Base-by-base conservation (phyloP, 306 rosid species). In the Cucurbita pepo region DNA sequence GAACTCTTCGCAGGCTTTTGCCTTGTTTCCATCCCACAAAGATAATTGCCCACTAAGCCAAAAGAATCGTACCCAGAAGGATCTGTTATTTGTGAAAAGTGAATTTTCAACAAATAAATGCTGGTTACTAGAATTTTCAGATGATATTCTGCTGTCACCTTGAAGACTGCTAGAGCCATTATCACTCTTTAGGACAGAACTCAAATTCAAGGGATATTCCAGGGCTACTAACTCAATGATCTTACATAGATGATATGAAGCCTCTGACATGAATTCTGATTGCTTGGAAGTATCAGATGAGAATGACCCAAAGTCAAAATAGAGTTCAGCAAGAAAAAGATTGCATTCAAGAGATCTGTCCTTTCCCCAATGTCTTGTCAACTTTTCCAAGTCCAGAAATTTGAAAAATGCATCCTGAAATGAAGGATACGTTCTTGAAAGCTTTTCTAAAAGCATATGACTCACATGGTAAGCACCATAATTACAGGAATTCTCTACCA, bases 31-130 rank as follows among this genome's bases (percentile, higher is more conserved):
- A 73, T 94, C 95, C 72, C 83, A 81, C 77, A 85, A 74, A 74
- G 97, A 90, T 81, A 94, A 74, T 75, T 95, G 88, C 67, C 98
- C 97, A 73, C 97, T 90, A 72, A 94, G 77, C 98, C 98, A 94
- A 85, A 89, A 94, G 74, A 87, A 90, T 16, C 89, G 90, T 78
- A 82, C 81, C 98, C 98, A 94, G 64, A 94, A 85, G 47, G 94
- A 80, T 63, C 77, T 82, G 44, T 89, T 81, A 63, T 75, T 81
- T 71, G 78, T 77, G 75, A 81, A 69, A 57, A 85, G 60, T 54
- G 81, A 83, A 72, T 52, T 83, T 51, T 77, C 87, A 63, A 69
- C 65, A 73, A 69, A 56, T 69, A 81, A 75, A 78, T 72, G 80
- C 48, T 52, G 80, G 59, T 60, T 61, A 38, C 56, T 53, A 36